These are phyloP conservation scores for Cucumis sativus DNA, from an alignment of 306 rosid genomes.

Conservation along the genomic window Cucumber_9930_V3 NC_026658.2:23292001-23292500, in stretches of 20 bases:
- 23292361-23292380: neutral
- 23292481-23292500: neutral
- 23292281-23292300: neutral
- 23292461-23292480: neutral
- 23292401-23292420: neutral
- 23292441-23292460: neutral
- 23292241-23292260: neutral
- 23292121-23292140: neutral
- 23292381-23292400: neutral
- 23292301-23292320: neutral
- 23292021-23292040: constrained; percentile 72
- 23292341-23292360: neutral
- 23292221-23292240: neutral
- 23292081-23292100: constrained; percentile 11
- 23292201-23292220: neutral
- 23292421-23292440: neutral
- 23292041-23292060: constrained; percentile 81
- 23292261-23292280: neutral
- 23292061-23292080: constrained; percentile 69
- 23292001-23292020: constrained; percentile 86
- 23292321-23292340: neutral
- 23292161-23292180: neutral
- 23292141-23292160: neutral
- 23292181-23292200: neutral
- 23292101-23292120: constrained; percentile 7